Evolutionary conservation across 768 basidiomycete genomes (phyloP).

Genomic region (Megacollybia marginata): DNA sequence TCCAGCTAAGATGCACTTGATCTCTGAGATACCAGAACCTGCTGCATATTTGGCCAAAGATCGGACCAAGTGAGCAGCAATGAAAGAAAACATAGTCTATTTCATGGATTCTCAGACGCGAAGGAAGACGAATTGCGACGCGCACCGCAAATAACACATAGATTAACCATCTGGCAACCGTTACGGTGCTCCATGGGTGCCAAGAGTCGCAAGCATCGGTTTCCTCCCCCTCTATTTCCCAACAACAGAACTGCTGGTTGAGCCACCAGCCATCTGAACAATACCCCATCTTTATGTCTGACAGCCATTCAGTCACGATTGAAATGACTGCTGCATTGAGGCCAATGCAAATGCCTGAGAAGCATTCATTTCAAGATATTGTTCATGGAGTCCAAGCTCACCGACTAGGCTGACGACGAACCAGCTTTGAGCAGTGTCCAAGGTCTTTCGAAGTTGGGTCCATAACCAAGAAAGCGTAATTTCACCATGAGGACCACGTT

Average conservation of each 20-base stretch:
- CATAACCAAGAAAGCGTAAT: conserved; percentile 52
- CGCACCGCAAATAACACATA: conserved; percentile 89
- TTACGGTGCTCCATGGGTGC: conserved; percentile 79
- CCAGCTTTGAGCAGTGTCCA: conserved; percentile 83
- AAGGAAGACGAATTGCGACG: conserved; percentile 6
- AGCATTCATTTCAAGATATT: not conserved
- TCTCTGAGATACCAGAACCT: conserved; percentile 97
- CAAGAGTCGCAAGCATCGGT: conserved; percentile 83
- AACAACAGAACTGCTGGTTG: conserved; percentile 96
- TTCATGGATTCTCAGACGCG: conserved; percentile 1
- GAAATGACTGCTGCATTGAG: conserved; percentile 92
- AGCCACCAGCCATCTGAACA: conserved; percentile 98
- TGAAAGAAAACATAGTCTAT: conserved; percentile 77
- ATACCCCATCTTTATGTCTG: conserved; percentile 96
- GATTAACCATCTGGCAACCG: conserved; percentile 69
- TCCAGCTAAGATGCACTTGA: conserved; percentile 95
- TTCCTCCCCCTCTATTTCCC: conserved; percentile 84
- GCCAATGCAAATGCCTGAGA: conserved; percentile 80
- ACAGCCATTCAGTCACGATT: conserved; percentile 94
- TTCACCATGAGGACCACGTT: conserved; percentile 40
- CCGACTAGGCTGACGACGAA: conserved; percentile 87
- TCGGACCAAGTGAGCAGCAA: conserved; percentile 83
- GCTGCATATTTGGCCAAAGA: conserved; percentile 92
- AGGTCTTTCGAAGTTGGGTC: conserved; percentile 49
- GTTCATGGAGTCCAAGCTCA: conserved; percentile 30